Evolutionary conservation across 768 basidiomycete genomes (phyloP), one percentile per base, ranked within the genome.

Genomic region (Russula sp.): DNA sequence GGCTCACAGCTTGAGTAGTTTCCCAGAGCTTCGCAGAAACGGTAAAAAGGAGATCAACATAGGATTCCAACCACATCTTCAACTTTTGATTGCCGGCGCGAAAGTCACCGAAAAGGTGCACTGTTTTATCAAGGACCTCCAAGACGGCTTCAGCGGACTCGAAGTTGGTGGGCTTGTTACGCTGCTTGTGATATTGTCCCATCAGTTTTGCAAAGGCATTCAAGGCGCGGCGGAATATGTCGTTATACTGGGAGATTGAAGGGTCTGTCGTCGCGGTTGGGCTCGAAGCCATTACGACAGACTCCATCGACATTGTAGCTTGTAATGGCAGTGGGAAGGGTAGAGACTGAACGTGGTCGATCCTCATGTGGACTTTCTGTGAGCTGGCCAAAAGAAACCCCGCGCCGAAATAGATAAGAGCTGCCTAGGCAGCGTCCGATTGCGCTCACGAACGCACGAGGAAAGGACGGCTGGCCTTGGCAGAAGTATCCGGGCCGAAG

Each of bases 11-110:
- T 42, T 20, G 24, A 3, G 20, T 28, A 40, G 36, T 36, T 53
- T 53, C 52, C 32, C 32, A 32, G 52, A 53, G 52, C 32, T 13
- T 53, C 38, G n/a, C 9, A n/a, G 55, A 57, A 20, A 57, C 16
- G 26, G 16, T 30, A 44, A 57, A 30, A 1, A 57, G 55, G 40
- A 57, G 6, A 57, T 28, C 16, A 24, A 57, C 40, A 30, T n/a
- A 28, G 5, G 24, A 30, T 11, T 22, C 22, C 34, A 54, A 54
- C n/a, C 36, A 38, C 2, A 22, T 24, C 34, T 38, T 54, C 53
- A 54, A 32, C 20, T 0, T 44, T 5, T 57, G 18, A 28, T 57
- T 22, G 1, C n/a, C 40, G 6, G 11, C 10, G 16, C 55, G 22
- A 26, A 28, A 40, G 24, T 34, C 7, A 42, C 44, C 40, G 2